A percentile compares a stretch with the other conserved stretches of the same genome.
These are phyloP conservation scores for Mycena alexandri DNA, from an alignment of 768 basidiomycete genomes.

Conservation along the genomic window DNA sequence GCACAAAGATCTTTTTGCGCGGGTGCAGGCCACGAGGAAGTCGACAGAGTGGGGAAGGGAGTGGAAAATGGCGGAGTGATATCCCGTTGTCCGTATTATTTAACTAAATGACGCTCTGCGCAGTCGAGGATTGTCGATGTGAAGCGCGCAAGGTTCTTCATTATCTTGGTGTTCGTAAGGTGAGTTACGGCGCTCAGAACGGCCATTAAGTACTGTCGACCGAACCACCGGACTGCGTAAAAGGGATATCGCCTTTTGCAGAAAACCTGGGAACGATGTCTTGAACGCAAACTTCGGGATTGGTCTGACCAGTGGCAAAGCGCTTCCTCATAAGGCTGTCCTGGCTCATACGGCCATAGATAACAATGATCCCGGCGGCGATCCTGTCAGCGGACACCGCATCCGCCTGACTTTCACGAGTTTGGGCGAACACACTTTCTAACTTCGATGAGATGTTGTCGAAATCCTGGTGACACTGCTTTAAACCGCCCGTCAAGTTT, in stretches of 20 bases:
- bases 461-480: slow-evolving; percentile 12
- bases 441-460: slow-evolving; percentile 7
- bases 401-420: background rate
- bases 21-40: too few relatives aligned
- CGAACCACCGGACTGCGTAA: background rate
- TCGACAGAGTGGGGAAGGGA: too few relatives aligned
- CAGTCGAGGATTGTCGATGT: slow-evolving; percentile 12
- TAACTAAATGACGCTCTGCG: slow-evolving; percentile 2
- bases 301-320: background rate
- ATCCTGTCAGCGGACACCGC: background rate
- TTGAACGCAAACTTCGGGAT: background rate
- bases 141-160: background rate
- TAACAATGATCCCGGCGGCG: background rate
- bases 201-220: slow-evolving; percentile 1
- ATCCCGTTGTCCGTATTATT: too few relatives aligned
- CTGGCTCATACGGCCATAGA: background rate
- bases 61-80: too few relatives aligned
- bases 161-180: background rate
- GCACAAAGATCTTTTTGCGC: too few relatives aligned
- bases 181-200: slow-evolving; percentile 9
- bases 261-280: background rate
- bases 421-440: background rate
- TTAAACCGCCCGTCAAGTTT: background rate
- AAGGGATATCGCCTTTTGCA: slow-evolving; percentile 5
- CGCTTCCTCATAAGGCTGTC: slow-evolving; percentile 8